These are phyloP conservation scores for Chlorophyllum brunneum DNA, from an alignment of 768 basidiomycete genomes.

Conservation along the genomic window DNA sequence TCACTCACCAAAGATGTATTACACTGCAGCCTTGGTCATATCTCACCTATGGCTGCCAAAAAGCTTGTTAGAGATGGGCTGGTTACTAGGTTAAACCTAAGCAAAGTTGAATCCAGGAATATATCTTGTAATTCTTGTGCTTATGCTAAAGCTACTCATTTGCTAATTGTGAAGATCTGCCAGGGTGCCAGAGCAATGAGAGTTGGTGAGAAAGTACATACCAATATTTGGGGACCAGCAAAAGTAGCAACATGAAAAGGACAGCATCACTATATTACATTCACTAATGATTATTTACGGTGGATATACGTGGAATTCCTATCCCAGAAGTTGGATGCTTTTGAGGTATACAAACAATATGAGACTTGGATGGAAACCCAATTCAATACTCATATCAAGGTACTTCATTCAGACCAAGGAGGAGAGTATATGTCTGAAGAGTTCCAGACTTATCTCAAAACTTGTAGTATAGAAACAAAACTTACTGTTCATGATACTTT, in stretches of 20 bases:
- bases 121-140: conserved; percentile 8
- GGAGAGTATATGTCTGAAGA: conserved; percentile 31
- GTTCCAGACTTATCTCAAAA: conserved; percentile 24
- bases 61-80: conserved; percentile 20
- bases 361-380: conserved; percentile 30
- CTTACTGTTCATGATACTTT: too few relatives aligned
- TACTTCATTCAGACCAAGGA: conserved; percentile 30
- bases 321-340: conserved; percentile 14
- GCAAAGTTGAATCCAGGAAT: conserved; percentile 15
- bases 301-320: conserved; percentile 19
- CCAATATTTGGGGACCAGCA: conserved; percentile 38
- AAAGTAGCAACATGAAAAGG: conserved; percentile 16
- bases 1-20: neutral
- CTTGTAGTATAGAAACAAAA: conserved; percentile 28
- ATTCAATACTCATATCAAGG: conserved; percentile 19
- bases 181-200: conserved; percentile 20
- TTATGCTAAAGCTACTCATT: conserved; percentile 29
- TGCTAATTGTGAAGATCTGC: conserved; percentile 24
- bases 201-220: conserved; percentile 22
- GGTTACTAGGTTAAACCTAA: conserved; percentile 29
- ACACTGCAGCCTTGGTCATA: neutral
- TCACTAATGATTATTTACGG: conserved; percentile 26
- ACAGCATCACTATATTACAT: conserved; percentile 25
- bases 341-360: conserved; percentile 21
- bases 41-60: neutral